Base-by-base conservation (phyloP, 169 alveolate genomes). In the Eimeria zaria region DNA sequence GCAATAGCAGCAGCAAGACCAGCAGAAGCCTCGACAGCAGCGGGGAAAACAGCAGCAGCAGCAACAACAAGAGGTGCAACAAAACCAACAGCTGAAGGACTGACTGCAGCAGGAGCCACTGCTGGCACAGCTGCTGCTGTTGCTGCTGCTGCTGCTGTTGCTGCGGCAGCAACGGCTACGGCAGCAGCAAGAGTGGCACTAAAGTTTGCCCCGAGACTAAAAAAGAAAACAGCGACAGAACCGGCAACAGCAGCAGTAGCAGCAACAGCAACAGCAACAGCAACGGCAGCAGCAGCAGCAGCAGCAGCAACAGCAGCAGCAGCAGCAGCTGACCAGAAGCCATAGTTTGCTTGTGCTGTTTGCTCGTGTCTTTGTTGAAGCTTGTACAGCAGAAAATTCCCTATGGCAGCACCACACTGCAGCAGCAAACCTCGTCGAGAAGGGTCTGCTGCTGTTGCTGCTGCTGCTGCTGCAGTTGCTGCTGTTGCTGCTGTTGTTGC, bases 291-390 rank as follows among this genome's bases (percentile, higher is more conserved):
- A n/a, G n/a, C n/a, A n/a, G n/a, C n/a, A n/a, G 27, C 36, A 67
- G 78, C 78, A 67, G 78, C 78, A 67, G 78, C 78, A 67, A 36
- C 58, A 76, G 58, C 62, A 73, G 24, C 83, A 76, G 87, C 87
- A 76, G 58, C 53, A 36, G 60, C 87, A 76, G 33, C 58, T 80
- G 41, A 80, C 89, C 89, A 80, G n/a, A 80, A 80, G 64, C 89
- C 89, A n/a, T 80, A 48, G 36, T 18, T 27, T 4, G 89, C 69
- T 48, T 69, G 53, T 20, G 89, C 9, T 1, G 69, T 48, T 5
- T 36, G 64, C 33, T 36, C 48, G 39, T 2, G 60, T 5, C 87
- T 20, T 20, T 11, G 39, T 36, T 80, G 53, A 51, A 80, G 14
- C n/a, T 80, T 80, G 71, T 80, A 71, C 64, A 80, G 89, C 71